Conservation (phyloP, 129 eudicot species). For the Apium graveolens region DNA sequence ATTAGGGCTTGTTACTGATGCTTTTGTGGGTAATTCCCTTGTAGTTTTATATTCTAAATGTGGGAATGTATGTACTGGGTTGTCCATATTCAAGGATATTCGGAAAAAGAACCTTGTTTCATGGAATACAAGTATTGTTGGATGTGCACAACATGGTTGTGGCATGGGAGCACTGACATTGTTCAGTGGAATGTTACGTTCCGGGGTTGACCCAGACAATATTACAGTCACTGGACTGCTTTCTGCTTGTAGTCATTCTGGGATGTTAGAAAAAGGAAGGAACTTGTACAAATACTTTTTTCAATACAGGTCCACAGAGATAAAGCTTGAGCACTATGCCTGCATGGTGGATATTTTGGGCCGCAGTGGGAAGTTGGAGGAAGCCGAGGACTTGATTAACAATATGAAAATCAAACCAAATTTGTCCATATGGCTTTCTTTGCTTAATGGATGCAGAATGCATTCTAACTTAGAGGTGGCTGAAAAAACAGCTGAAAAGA, state of each 20-base stretch:
- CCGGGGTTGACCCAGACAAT: conserved; percentile 45
- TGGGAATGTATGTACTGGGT: conserved; percentile 51
- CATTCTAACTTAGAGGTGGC: conserved; percentile 58
- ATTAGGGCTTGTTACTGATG: conserved; percentile 49
- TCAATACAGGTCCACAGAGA: conserved; percentile 10
- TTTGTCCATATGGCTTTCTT: conserved; percentile 47
- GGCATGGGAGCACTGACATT: conserved; percentile 50
- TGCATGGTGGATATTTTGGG: conserved; percentile 87
- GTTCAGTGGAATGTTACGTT: conserved; percentile 53
- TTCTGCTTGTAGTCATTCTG: conserved; percentile 66
- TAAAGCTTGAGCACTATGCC: conserved; percentile 71
- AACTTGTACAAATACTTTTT: conserved; percentile 31
- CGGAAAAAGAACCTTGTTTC: conserved; percentile 55
- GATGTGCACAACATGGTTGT: conserved; percentile 90
- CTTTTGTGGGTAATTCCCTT: conserved; percentile 73
- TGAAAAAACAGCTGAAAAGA: conserved; percentile 43
- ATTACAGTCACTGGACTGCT: conserved; percentile 76
- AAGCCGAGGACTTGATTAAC: conserved; percentile 60
- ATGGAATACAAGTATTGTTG: conserved; percentile 77
- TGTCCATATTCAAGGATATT: conserved; percentile 38
- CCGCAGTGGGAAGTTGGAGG: conserved; percentile 49
- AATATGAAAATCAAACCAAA: conserved; percentile 65
- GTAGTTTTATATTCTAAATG: conserved; percentile 53
- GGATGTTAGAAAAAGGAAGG: conserved; percentile 58
- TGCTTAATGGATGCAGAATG: conserved; percentile 65